Conservation (phyloP, 1,139 yeast species). For the Magnusiomyces starmeri region DNA sequence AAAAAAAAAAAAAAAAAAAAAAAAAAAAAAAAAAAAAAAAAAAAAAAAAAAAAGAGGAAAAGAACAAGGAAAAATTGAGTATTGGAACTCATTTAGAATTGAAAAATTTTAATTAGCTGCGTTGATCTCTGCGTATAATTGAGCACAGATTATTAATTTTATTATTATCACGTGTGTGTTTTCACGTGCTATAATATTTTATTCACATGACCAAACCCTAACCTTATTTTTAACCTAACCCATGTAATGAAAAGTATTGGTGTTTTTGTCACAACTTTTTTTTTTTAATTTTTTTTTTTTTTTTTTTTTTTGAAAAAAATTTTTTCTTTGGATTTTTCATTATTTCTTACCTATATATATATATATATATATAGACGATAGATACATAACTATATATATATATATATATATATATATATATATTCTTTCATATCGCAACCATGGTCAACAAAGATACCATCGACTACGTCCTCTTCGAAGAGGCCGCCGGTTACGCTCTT, state of each 20-base stretch:
- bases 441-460: constrained; percentile 31
- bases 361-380: neutral
- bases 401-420: neutral
- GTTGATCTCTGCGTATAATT: too few relatives aligned
- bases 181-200: neutral
- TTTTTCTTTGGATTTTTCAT: neutral
- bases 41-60: neutral
- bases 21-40: neutral
- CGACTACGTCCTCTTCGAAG: constrained; percentile 93
- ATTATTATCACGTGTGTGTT: neutral
- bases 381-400: neutral
- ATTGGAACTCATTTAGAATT: neutral
- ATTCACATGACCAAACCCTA: neutral
- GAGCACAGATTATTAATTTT: too few relatives aligned
- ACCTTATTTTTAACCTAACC: neutral
- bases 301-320: neutral
- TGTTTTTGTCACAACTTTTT: neutral
- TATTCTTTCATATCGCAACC: constrained; percentile 1
- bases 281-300: neutral
- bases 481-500: constrained; percentile 97
- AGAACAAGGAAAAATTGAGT: neutral
- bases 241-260: neutral
- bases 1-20: neutral
- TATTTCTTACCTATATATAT: neutral
- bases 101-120: too few relatives aligned